Conservation (phyloP, 1,284 basidiomycete genomes). For the Polyporus tsugae region DNA sequence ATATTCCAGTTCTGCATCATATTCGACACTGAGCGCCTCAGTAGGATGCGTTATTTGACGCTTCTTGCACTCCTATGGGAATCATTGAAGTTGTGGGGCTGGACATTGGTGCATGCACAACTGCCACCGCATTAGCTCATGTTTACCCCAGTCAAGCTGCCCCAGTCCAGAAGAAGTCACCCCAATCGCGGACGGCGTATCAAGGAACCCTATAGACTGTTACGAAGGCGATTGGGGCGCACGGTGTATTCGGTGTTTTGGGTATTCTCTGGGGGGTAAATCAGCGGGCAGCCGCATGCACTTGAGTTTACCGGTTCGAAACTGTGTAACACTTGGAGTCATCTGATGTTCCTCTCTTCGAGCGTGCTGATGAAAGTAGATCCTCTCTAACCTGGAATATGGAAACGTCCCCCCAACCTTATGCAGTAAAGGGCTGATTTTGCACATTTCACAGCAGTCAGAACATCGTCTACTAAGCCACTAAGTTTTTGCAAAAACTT, state of each 20-base stretch:
- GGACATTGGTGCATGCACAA: no score
- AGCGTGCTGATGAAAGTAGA: constrained; percentile 69
- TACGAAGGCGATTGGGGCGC: constrained; percentile 59
- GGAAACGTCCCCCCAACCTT: constrained; percentile 65
- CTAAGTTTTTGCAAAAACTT: constrained; percentile 68
- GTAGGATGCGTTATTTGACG: no score
- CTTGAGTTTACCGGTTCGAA: no score
- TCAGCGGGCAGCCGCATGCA: no score
- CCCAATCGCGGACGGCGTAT: constrained; percentile 63
- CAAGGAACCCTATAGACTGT: constrained; percentile 72
- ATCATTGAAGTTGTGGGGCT: no score
- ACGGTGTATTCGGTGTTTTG: constrained; percentile 67
- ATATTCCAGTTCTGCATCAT: no score
- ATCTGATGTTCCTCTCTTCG: constrained; percentile 76
- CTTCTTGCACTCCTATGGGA: no score
- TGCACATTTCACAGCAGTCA: neutral
- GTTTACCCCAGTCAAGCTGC: constrained; percentile 69
- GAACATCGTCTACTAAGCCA: neutral
- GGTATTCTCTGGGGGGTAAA: constrained; percentile 76
- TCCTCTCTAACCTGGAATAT: constrained; percentile 57
- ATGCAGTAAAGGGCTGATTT: constrained; percentile 51
- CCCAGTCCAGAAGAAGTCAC: constrained; percentile 74
- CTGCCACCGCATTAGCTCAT: constrained; percentile 1
- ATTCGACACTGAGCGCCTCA: no score
- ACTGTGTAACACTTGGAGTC: no score